Conservation (phyloP, 768 basidiomycete species). For the Panaeolus cyanescens region DNA sequence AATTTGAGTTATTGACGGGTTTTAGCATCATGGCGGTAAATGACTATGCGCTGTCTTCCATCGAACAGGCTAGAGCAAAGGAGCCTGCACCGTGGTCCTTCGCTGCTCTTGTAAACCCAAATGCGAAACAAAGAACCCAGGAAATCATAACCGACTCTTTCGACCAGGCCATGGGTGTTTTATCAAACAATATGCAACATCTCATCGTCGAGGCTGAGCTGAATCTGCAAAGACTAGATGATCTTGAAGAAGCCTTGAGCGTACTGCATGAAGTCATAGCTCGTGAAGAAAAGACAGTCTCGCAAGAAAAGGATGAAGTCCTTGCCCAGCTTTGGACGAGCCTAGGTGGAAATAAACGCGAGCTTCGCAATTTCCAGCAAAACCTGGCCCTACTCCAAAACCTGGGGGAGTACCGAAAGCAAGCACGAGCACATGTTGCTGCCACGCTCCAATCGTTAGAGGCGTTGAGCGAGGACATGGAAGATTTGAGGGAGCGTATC, state of each 20-base stretch:
- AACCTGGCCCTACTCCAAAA: slow-evolving; percentile 57
- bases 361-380: slow-evolving; percentile 49
- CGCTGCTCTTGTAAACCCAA: slow-evolving; percentile 42
- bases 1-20: slow-evolving; percentile 3
- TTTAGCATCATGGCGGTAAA: slow-evolving; percentile 73
- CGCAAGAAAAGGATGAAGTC: slow-evolving; percentile 49
- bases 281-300: slow-evolving; percentile 55
- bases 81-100: slow-evolving; percentile 33
- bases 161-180: slow-evolving; percentile 60
- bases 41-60: slow-evolving; percentile 64
- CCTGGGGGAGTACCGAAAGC: slow-evolving; percentile 57
- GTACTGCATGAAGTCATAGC: slow-evolving; percentile 58
- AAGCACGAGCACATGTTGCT: slow-evolving; percentile 67
- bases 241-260: slow-evolving; percentile 61
- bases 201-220: slow-evolving; percentile 70
- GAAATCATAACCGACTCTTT: slow-evolving; percentile 58
- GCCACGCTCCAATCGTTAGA: slow-evolving; percentile 62
- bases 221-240: slow-evolving; percentile 55
- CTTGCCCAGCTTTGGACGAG: slow-evolving; percentile 71
- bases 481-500: slow-evolving; percentile 73
- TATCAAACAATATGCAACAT: slow-evolving; percentile 51
- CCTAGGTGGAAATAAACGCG: slow-evolving; percentile 60
- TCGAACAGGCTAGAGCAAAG: slow-evolving; percentile 44
- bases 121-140: slow-evolving; percentile 31
- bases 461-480: slow-evolving; percentile 72